Evolutionary conservation across 192 early-diverging fungal species (phyloP), one percentile per base, ranked within the genome.

Genomic region (Irineochytrium annulatum): DNA sequence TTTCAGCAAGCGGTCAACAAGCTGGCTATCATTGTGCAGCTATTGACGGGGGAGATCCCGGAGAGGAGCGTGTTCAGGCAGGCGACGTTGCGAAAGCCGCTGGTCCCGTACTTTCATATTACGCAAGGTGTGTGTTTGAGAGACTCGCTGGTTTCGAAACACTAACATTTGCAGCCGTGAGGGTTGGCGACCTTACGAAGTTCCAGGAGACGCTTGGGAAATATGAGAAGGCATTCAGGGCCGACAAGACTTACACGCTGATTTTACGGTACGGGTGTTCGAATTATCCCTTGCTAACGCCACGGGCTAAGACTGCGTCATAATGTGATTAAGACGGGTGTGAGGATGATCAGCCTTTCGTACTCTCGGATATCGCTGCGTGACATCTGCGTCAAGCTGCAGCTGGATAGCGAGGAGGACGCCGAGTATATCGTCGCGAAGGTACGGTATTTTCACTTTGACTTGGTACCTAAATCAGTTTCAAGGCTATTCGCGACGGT

Each of bases 371-470:
- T 99, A 49, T 91, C 93, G 32, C 76, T 99, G 52, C 77, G 89
- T 13, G 97, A 99, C 68, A 94, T 98, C 44, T 98, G 97, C 74
- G 71, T 95, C 53, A 95, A 96, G 77, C 80, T 99, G 51, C 92
- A 96, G 60, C 69, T 99, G 70, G 95, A 99, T 69, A 91, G 90
- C 67, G 97, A 99, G 70, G 94, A 98, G 66, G 95, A 98, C 65
- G 97, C 95, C 28, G 93, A 99, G 72, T 98, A 93, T 76, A 97
- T 99, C 73, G 94, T 99, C 1, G 91, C 92, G 24, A 99, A 99
- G 68, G 74, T 77, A 63, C 19, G 26, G 16, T 65, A 1, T 41
- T 68, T 68, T 27, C 3, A 8, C 51, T 56, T 68, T 54, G 52
- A 34, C 11, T 30, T 49, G 5, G 22, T 35, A 20, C 29, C 44